phyloP scores from a whole-genome alignment of 2,329 filamentous ascomycete genomes.

The Dryadomyces quercus-mongolicae region DNA sequence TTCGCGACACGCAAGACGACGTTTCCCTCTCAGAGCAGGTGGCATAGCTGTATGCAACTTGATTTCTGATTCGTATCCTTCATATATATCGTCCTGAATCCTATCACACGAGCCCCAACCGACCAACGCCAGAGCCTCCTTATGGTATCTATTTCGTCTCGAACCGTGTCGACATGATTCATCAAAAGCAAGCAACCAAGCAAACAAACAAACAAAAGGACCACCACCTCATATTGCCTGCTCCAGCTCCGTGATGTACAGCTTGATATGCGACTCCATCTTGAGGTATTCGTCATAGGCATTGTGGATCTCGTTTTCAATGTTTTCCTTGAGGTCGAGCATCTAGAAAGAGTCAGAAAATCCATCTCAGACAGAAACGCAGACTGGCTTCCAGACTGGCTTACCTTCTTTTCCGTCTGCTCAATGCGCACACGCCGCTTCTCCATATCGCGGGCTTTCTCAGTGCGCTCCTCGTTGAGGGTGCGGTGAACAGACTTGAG shows the following conservation, averaged over 20 bases:
- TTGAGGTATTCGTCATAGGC: slow-evolving; percentile 93
- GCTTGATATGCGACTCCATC: slow-evolving; percentile 91
- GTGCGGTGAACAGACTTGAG: slow-evolving; percentile 67
- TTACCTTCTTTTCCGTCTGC: slow-evolving; percentile 95
- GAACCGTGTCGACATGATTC: slow-evolving; percentile 14
- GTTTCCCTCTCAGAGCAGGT: too few species aligned
- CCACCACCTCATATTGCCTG: slow-evolving; percentile 49
- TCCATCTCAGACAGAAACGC: too few species aligned
- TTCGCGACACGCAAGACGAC: neutral
- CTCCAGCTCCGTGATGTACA: slow-evolving; percentile 99
- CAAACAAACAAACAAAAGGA: slow-evolving; percentile 3
- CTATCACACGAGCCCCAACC: neutral
- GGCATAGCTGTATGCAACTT: neutral
- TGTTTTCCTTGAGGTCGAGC: slow-evolving; percentile 93
- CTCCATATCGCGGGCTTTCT: slow-evolving; percentile 88
- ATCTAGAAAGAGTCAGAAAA: too few species aligned
- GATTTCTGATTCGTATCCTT: neutral
- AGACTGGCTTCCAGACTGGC: slow-evolving; percentile 13
- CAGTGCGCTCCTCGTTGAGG: slow-evolving; percentile 71
- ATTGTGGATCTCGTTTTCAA: slow-evolving; percentile 83
- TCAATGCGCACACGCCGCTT: slow-evolving; percentile 85
- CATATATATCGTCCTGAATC: neutral
- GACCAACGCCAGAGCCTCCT: neutral
- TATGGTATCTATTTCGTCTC: slow-evolving; percentile 19
- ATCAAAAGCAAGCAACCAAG: slow-evolving; percentile 14